phyloP scores from a whole-genome alignment of 164 flowering plant species.

The Nymphaea colorata region DNA sequence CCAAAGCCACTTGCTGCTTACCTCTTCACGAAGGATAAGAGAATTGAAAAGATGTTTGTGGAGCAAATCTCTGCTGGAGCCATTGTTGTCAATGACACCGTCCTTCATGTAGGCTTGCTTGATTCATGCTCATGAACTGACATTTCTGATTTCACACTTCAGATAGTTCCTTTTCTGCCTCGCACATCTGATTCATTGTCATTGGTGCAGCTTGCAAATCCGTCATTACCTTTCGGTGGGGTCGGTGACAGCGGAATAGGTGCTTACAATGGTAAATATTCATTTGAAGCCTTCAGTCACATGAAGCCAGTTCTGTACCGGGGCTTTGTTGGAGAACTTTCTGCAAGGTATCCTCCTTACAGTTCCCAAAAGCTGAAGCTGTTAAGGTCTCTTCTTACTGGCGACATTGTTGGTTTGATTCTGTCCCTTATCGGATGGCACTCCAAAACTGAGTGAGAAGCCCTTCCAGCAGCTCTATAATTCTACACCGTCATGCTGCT shows the following conservation, averaged over 20 bases:
- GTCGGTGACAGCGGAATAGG: slow-evolving; percentile 91
- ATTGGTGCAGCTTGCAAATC: slow-evolving; percentile 46
- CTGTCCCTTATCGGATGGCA: neutral
- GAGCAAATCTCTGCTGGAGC: slow-evolving; percentile 64
- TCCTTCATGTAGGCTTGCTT: slow-evolving; percentile 44
- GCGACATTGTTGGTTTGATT: slow-evolving; percentile 18
- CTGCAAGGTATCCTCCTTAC: slow-evolving; percentile 76
- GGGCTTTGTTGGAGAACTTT: slow-evolving; percentile 52
- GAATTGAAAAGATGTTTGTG: slow-evolving; percentile 60
- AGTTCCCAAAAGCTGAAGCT: slow-evolving; percentile 39
- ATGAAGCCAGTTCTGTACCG: slow-evolving; percentile 70
- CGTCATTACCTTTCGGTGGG: slow-evolving; percentile 79
- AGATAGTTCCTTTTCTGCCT: neutral
- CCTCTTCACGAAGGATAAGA: slow-evolving; percentile 63
- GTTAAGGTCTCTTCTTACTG: slow-evolving; percentile 25
- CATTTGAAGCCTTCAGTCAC: slow-evolving; percentile 82
- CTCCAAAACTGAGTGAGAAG: neutral
- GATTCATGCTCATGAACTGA: neutral
- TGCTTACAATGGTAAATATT: slow-evolving; percentile 79
- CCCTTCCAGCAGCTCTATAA: neutral
- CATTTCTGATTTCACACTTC: neutral
- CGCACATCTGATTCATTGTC: neutral
- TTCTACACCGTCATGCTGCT: neutral
- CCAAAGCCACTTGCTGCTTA: slow-evolving; percentile 96
- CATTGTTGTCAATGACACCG: slow-evolving; percentile 59